Conservation (phyloP, 768 basidiomycete genomes). For the Hemileccinum rubropunctum region DNA sequence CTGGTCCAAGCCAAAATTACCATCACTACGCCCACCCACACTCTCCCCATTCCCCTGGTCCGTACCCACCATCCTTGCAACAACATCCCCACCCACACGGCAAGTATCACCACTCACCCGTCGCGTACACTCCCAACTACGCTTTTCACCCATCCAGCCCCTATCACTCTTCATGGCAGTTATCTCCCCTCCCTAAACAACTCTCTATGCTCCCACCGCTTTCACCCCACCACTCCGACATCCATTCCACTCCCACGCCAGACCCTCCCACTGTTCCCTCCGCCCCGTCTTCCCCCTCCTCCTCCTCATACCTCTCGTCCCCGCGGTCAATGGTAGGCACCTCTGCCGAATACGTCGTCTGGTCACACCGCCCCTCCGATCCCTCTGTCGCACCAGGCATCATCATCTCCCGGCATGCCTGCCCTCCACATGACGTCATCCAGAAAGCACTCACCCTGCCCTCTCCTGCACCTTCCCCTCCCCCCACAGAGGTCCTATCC, state of each 20-base stretch:
- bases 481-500: slow-evolving; percentile 13
- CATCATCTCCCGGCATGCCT: slow-evolving; percentile 64
- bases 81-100: slow-evolving; percentile 21
- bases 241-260: slow-evolving; percentile 1
- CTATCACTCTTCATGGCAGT: slow-evolving; percentile 44
- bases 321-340: not conserved
- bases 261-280: not conserved
- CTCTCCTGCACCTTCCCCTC: slow-evolving; percentile 49
- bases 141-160: slow-evolving; percentile 22
- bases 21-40: slow-evolving; percentile 35
- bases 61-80: slow-evolving; percentile 24
- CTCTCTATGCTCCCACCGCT: slow-evolving; percentile 46
- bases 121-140: slow-evolving; percentile 26
- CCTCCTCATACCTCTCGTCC: slow-evolving; percentile 1
- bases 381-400: slow-evolving; percentile 65
- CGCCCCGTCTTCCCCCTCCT: slow-evolving; percentile 20
- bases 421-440: slow-evolving; percentile 59
- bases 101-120: slow-evolving; percentile 34
- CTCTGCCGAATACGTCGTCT: slow-evolving; percentile 53
- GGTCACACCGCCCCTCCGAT: slow-evolving; percentile 68
- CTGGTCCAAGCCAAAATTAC: slow-evolving; percentile 36
- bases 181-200: slow-evolving; percentile 65
- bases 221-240: slow-evolving; percentile 2
- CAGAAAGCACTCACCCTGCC: slow-evolving; percentile 50
- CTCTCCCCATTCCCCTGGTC: slow-evolving; percentile 24